Evolutionary conservation across 2,329 filamentous ascomycete species (phyloP).

Genomic region (Colletotrichum limetticola): DNA sequence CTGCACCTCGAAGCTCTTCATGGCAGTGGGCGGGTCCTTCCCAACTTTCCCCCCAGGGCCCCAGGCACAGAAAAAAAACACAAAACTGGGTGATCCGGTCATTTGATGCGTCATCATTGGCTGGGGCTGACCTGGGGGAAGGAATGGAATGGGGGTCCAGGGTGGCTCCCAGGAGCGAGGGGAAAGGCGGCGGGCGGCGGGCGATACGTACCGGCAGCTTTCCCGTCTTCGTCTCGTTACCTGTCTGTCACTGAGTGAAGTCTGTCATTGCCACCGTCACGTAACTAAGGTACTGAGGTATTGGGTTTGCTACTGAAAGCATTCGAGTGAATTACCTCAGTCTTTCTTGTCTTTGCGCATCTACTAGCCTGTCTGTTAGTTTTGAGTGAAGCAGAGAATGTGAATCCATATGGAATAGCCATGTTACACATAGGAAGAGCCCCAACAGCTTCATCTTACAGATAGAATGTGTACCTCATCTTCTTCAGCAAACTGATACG

Average conservation of each 20-base stretch:
- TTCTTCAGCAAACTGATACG: conserved; percentile 23
- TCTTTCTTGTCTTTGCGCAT: not conserved
- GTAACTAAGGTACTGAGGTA: too few species aligned
- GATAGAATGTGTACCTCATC: not conserved
- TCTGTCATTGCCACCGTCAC: not conserved
- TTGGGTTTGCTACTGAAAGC: not conserved
- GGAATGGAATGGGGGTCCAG: not conserved
- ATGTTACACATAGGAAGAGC: too few species aligned
- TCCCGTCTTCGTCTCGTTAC: not conserved
- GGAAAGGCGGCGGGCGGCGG: not conserved
- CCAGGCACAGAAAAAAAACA: conserved; percentile 21
- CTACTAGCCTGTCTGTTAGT: not conserved
- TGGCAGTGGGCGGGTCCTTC: not conserved
- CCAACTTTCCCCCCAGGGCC: not conserved
- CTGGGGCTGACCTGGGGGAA: not conserved
- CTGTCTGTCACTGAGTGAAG: not conserved
- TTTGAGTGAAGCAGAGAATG: not conserved
- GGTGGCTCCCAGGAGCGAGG: not conserved
- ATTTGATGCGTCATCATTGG: conserved; percentile 26
- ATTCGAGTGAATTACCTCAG: too few species aligned
- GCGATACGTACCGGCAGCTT: not conserved
- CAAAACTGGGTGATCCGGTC: conserved; percentile 12
- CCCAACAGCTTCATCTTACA: not conserved
- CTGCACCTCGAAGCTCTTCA: not conserved
- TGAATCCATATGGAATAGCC: too few species aligned